These are phyloP conservation scores for Ophiostoma ulmi DNA, from an alignment of 2,329 filamentous ascomycete species.

Conservation along the genomic window DNA sequence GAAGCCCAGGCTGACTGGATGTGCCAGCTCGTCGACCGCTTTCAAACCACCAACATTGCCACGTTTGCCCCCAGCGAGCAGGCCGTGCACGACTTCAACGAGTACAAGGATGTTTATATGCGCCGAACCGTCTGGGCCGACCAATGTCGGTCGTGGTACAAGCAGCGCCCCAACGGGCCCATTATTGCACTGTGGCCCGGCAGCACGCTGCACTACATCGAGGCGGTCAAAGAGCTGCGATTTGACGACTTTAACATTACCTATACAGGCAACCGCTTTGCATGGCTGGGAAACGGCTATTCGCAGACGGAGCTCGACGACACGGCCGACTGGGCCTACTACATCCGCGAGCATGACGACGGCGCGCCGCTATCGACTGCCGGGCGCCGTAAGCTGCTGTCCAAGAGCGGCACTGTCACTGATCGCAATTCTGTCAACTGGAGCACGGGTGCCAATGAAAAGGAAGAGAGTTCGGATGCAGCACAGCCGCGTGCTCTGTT, in stretches of 20 bases:
- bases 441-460: conserved; percentile 5
- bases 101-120: conserved; percentile 34
- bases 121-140: conserved; percentile 33
- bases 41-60: conserved; percentile 45
- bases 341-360: conserved; percentile 25
- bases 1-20: conserved; percentile 38
- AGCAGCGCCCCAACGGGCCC: conserved; percentile 29
- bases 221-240: conserved; percentile 31
- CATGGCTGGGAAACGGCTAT: conserved; percentile 36
- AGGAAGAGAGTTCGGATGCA: neutral
- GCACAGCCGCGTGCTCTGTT: neutral
- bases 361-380: conserved; percentile 24
- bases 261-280: conserved; percentile 28
- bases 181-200: conserved; percentile 31
- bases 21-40: conserved; percentile 46
- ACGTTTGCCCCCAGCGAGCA: conserved; percentile 29
- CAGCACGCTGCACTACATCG: conserved; percentile 31
- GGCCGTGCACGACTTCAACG: conserved; percentile 30
- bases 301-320: conserved; percentile 41
- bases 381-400: conserved; percentile 29
- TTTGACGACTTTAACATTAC: conserved; percentile 35
- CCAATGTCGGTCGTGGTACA: conserved; percentile 33
- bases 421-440: conserved; percentile 28
- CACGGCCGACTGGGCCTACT: conserved; percentile 35
- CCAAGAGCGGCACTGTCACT: conserved; percentile 31